A percentile compares a stretch with the other conserved stretches of the same genome.
Conservation (phyloP, 2,329 filamentous ascomycete genomes). For the Phialophora tarda region DNA sequence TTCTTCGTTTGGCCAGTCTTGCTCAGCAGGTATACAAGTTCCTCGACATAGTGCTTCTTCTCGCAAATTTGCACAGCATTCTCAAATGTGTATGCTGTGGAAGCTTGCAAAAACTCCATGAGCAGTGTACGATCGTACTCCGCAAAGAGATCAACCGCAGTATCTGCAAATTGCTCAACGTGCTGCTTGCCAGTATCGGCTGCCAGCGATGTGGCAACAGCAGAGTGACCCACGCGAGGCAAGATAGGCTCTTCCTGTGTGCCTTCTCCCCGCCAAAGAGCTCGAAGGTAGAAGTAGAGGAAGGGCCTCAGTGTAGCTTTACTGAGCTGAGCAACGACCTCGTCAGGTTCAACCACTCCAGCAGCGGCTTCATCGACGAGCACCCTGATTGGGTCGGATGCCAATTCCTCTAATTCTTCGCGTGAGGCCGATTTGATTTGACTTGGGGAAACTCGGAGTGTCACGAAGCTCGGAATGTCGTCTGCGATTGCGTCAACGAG, state of each 20-base stretch:
- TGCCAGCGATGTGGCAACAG: constrained; percentile 52
- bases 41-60: constrained; percentile 77
- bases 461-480: constrained; percentile 86
- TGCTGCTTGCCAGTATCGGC: constrained; percentile 67
- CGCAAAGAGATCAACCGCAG: constrained; percentile 84
- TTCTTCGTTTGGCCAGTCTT: constrained; percentile 94
- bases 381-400: constrained; percentile 80
- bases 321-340: constrained; percentile 79
- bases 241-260: constrained; percentile 45
- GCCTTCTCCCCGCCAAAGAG: constrained; percentile 78
- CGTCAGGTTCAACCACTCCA: constrained; percentile 77
- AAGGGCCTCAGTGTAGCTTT: constrained; percentile 72
- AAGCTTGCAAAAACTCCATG: constrained; percentile 84
- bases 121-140: constrained; percentile 78
- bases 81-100: constrained; percentile 87
- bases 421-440: constrained; percentile 69
- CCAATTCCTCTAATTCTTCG: constrained; percentile 76
- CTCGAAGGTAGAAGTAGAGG: constrained; percentile 88
- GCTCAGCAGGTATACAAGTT: constrained; percentile 93
- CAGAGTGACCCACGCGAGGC: constrained; percentile 43
- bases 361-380: constrained; percentile 91
- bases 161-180: constrained; percentile 84
- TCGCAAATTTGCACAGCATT: constrained; percentile 76
- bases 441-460: constrained; percentile 78
- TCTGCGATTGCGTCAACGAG: constrained; percentile 87